Evolutionary conservation across 2,329 filamentous ascomycete genomes (phyloP).

Genomic region (Penicillium sp.): DNA sequence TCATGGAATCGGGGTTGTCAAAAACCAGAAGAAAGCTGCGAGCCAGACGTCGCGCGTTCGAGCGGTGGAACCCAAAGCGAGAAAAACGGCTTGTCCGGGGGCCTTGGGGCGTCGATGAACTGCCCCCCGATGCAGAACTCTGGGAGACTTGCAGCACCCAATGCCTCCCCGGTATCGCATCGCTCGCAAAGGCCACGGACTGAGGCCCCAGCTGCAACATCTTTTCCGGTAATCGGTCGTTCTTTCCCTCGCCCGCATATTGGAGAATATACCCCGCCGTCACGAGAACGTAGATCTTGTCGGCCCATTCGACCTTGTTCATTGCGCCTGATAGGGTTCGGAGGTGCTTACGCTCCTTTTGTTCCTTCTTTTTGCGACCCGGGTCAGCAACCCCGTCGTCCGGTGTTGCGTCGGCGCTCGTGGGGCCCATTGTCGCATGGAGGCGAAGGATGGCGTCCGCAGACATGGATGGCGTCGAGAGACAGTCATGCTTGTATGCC

Average conservation of each 20-base stretch:
- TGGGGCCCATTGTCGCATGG: constrained; percentile 29
- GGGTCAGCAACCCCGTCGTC: constrained; percentile 15
- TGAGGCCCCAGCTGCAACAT: constrained; percentile 41
- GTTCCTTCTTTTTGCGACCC: constrained; percentile 28
- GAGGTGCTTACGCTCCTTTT: constrained; percentile 32
- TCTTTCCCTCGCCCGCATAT: constrained; percentile 40
- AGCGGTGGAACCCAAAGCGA: constrained; percentile 35
- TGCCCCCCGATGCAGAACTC: constrained; percentile 27
- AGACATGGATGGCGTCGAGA: constrained; percentile 62
- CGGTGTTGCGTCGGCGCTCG: constrained; percentile 12
- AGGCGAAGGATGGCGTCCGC: constrained; percentile 63
- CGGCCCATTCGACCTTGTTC: constrained; percentile 37
- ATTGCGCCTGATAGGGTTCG: constrained; percentile 34
- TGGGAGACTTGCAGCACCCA: constrained; percentile 45
- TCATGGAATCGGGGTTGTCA: constrained; percentile 40
- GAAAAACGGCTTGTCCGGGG: constrained; percentile 32
- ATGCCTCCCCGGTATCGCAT: constrained; percentile 45
- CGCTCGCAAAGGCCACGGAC: constrained; percentile 46
- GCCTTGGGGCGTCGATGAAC: constrained; percentile 20
- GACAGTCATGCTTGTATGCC: constrained; percentile 65
- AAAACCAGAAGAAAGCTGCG: constrained; percentile 42
- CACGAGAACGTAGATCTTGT: constrained; percentile 43
- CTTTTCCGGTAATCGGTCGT: constrained; percentile 44
- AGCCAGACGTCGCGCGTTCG: constrained; percentile 30
- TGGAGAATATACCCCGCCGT: constrained; percentile 43